phyloP scores from a whole-genome alignment of 164 flowering plant species.

The Malania oleifera region DNA sequence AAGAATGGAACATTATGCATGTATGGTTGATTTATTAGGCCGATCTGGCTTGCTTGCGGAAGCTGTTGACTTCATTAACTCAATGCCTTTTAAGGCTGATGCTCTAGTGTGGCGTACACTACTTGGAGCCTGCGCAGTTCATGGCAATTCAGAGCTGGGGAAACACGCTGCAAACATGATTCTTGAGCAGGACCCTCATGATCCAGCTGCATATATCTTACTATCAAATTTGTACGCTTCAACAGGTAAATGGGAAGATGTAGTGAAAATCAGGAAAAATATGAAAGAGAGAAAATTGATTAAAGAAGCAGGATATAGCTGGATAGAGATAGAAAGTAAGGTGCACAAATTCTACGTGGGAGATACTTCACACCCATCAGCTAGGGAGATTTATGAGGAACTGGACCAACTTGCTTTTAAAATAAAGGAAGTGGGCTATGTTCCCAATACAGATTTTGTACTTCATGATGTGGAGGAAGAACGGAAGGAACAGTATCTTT shows the following conservation, averaged over 20 bases:
- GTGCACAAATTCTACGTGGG: conserved; percentile 74
- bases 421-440: conserved; percentile 64
- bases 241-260: conserved; percentile 54
- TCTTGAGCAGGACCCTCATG: conserved; percentile 57
- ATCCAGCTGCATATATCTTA: conserved; percentile 64
- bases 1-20: conserved; percentile 87
- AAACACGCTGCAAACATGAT: conserved; percentile 56
- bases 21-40: conserved; percentile 81
- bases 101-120: conserved; percentile 78
- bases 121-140: conserved; percentile 71
- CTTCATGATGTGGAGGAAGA: conserved; percentile 78
- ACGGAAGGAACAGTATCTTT: conserved; percentile 57
- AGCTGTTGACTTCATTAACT: conserved; percentile 50
- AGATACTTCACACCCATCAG: conserved; percentile 63
- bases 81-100: conserved; percentile 65
- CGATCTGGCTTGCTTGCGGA: conserved; percentile 59
- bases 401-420: conserved; percentile 37
- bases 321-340: conserved; percentile 62
- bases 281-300: conserved; percentile 65
- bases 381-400: conserved; percentile 50
- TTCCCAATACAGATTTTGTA: conserved; percentile 62
- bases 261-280: conserved; percentile 43
- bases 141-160: conserved; percentile 54
- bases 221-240: conserved; percentile 88
- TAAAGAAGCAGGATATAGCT: conserved; percentile 89